Evolutionary conservation across 345 rosid genomes (phyloP).

Genomic region (Arabidopsis thaliana): DNA sequence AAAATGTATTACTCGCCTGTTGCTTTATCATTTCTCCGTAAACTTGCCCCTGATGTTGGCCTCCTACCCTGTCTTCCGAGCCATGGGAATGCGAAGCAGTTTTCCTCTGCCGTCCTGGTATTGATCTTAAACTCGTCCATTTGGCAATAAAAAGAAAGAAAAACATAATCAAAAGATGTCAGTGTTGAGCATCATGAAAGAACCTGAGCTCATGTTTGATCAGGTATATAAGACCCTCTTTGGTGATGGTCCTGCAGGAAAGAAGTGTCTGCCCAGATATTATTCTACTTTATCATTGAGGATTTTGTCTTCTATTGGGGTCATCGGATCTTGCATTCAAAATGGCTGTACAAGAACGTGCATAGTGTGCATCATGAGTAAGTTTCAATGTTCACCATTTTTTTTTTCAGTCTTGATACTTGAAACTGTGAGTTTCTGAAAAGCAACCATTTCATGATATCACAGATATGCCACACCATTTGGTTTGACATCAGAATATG

Average conservation of each 20-base stretch:
- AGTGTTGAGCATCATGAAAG: conserved; percentile 47
- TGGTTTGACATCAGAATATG: conserved; percentile 98
- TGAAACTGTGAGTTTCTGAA: not conserved
- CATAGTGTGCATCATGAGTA: conserved; percentile 99
- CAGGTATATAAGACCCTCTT: conserved; percentile 40
- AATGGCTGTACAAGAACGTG: conserved; percentile 97
- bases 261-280: conserved; percentile 69
- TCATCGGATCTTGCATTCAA: conserved; percentile 84
- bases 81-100: conserved; percentile 92
- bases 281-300: conserved; percentile 95
- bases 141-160: conserved; percentile 6
- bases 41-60: conserved; percentile 85
- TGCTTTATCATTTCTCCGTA: conserved; percentile 87
- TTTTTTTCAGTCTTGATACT: not conserved
- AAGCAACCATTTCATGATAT: not conserved
- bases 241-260: conserved; percentile 70
- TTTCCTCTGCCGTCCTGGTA: conserved; percentile 99
- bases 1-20: conserved; percentile 79
- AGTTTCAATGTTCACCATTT: conserved; percentile 45
- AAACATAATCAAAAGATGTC: conserved; percentile 6
- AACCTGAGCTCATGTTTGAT: conserved; percentile 43
- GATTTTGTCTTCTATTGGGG: conserved; percentile 99
- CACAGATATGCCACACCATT: conserved; percentile 97
- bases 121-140: conserved; percentile 45
- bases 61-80: conserved; percentile 91